A percentile compares a stretch with the other conserved stretches of the same genome.
Evolutionary conservation across 306 rosid species (phyloP).

Genomic region (Corylus heterophylla): DNA sequence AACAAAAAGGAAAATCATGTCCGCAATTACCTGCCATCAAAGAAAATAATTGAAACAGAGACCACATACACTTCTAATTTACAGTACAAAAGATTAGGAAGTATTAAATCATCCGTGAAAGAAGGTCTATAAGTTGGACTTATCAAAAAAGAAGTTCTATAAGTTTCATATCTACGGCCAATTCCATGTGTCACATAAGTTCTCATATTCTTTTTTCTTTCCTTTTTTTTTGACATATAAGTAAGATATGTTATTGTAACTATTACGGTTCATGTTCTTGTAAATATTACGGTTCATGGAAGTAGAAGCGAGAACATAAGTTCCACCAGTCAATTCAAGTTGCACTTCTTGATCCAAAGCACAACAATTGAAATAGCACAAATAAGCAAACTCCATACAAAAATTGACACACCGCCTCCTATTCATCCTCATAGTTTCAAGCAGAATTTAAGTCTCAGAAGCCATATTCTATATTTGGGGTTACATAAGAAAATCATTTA

Average conservation of each 20-base stretch:
- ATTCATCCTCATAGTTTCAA: background rate
- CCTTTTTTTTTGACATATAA: background rate
- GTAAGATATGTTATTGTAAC: background rate
- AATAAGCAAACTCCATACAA: background rate
- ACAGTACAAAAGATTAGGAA: background rate
- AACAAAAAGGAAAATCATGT: background rate
- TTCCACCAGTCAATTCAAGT: background rate
- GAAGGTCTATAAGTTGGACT: conserved; percentile 10
- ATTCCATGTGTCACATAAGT: background rate
- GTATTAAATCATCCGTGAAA: background rate
- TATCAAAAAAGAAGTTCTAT: conserved; percentile 4
- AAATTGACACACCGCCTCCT: background rate
- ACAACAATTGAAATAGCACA: background rate
- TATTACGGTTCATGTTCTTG: background rate
- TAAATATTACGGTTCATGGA: background rate
- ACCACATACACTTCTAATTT: background rate
- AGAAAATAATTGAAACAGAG: background rate
- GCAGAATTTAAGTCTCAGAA: background rate
- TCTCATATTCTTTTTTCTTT: background rate
- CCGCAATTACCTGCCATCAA: background rate
- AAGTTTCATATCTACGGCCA: conserved; percentile 21
- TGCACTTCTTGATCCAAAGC: conserved; percentile 5
- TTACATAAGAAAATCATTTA: background rate
- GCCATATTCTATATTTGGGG: background rate
- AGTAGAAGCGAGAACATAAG: background rate